These are phyloP conservation scores for Lachnellula arida DNA, from an alignment of 2,329 filamentous ascomycete species.

Conservation along the genomic window DNA sequence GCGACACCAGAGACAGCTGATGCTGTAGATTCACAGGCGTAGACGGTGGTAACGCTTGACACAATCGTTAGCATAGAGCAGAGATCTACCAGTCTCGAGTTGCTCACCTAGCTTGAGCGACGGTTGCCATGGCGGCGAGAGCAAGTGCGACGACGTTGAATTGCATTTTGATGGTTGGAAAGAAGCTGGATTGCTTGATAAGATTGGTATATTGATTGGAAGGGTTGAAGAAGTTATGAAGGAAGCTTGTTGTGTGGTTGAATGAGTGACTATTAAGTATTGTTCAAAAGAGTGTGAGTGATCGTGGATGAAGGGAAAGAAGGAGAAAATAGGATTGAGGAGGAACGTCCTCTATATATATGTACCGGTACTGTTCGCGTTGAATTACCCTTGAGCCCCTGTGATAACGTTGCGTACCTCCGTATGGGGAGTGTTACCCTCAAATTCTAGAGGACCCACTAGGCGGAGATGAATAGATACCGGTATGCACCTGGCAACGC, in stretches of 20 bases:
- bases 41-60: constrained; percentile 28
- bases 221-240: constrained; percentile 13
- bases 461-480: constrained; percentile 19
- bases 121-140: constrained; percentile 28
- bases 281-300: constrained; percentile 29
- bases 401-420: constrained; percentile 6
- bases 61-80: constrained; percentile 7
- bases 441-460: constrained; percentile 10
- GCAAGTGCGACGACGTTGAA: constrained; percentile 29
- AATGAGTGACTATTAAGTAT: constrained; percentile 18
- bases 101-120: constrained; percentile 24
- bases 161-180: constrained; percentile 32
- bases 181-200: constrained; percentile 10
- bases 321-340: constrained; percentile 7
- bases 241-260: constrained; percentile 1
- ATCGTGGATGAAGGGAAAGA: constrained; percentile 25
- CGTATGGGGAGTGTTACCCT: background rate
- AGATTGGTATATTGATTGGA: constrained; percentile 10
- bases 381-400: constrained; percentile 1
- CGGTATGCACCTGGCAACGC: constrained; percentile 1
- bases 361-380: constrained; percentile 4
- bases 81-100: background rate
- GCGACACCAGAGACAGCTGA: background rate
- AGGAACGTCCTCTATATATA: constrained; percentile 13
- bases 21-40: constrained; percentile 19